Percentiles rank a stretch among this genome's conserved stretches.
Conservation (phyloP, 1,139 yeast species). For the Tardiomyces digboiensis region DNA sequence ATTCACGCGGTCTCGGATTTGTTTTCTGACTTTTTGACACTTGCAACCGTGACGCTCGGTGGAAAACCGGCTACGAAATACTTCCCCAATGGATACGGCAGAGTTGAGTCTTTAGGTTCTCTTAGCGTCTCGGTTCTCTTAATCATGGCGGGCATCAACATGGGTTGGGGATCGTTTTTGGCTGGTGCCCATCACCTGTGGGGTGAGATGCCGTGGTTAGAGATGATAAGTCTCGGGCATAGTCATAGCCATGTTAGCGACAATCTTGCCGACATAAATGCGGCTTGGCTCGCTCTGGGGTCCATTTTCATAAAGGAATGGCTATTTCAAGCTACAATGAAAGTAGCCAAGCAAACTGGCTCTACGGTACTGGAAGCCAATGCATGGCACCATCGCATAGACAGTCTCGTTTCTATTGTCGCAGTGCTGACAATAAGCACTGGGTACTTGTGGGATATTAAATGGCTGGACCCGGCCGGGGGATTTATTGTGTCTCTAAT, state of each 20-base stretch:
- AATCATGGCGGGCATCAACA: constrained; percentile 79
- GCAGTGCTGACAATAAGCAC: constrained; percentile 85
- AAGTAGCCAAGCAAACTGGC: constrained; percentile 64
- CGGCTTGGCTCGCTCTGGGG: constrained; percentile 93
- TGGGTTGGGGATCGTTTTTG: constrained; percentile 79
- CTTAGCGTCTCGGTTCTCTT: constrained; percentile 76
- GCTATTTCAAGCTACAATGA: constrained; percentile 72
- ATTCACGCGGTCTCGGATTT: constrained; percentile 87
- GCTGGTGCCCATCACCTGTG: constrained; percentile 45
- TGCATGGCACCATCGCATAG: constrained; percentile 99
- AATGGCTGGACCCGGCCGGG: constrained; percentile 87
- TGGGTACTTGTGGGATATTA: constrained; percentile 65
- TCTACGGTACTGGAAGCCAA: constrained; percentile 91
- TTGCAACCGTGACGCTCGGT: constrained; percentile 81
- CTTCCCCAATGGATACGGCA: constrained; percentile 89
- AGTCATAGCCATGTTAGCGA: constrained; percentile 35
- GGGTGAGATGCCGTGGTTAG: constrained; percentile 19
- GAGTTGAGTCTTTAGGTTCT: constrained; percentile 87
- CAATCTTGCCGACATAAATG: constrained; percentile 46
- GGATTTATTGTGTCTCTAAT: constrained; percentile 77
- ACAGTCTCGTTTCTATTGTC: constrained; percentile 83
- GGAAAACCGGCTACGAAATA: constrained; percentile 49
- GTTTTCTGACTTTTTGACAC: constrained; percentile 79
- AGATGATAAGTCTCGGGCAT: constrained; percentile 36
- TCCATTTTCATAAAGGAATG: constrained; percentile 83